These are phyloP conservation scores for Didymella keratinophila DNA, from an alignment of 2,329 filamentous ascomycete species.

Conservation along the genomic window DNA sequence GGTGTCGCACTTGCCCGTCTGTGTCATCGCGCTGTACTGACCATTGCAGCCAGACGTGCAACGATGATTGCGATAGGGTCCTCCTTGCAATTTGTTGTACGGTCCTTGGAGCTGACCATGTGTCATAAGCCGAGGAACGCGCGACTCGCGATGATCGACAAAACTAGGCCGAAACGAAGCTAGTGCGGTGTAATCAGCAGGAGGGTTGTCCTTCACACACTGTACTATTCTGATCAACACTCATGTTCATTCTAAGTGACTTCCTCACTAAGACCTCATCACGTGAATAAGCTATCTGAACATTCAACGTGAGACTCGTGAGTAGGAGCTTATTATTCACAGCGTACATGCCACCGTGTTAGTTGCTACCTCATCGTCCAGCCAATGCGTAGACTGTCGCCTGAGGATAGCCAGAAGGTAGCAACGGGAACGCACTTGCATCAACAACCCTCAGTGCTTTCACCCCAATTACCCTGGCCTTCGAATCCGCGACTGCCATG, in stretches of 20 bases:
- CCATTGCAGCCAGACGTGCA: not conserved
- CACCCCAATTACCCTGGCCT: not conserved
- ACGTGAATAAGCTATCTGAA: too few relatives aligned
- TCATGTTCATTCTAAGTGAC: too few relatives aligned
- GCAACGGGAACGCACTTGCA: not conserved
- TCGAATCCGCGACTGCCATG: not conserved
- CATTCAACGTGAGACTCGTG: too few relatives aligned
- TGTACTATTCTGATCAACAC: too few relatives aligned
- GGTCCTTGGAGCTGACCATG: not conserved
- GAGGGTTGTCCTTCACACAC: not conserved
- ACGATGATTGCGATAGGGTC: not conserved
- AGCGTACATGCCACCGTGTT: not conserved
- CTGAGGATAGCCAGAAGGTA: not conserved
- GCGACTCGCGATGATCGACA: not conserved
- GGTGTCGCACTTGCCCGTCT: constrained; percentile 43
- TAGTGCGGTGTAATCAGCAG: not conserved
- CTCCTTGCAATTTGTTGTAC: not conserved
- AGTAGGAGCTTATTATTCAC: not conserved
- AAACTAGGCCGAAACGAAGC: not conserved
- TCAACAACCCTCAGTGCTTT: not conserved
- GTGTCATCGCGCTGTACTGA: constrained; percentile 31
- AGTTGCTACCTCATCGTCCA: not conserved
- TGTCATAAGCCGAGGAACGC: not conserved
- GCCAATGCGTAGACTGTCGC: not conserved
- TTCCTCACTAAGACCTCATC: too few relatives aligned